Evolutionary conservation across 1,139 yeast genomes (phyloP).

Genomic region (Arxiozyma telluris): DNA sequence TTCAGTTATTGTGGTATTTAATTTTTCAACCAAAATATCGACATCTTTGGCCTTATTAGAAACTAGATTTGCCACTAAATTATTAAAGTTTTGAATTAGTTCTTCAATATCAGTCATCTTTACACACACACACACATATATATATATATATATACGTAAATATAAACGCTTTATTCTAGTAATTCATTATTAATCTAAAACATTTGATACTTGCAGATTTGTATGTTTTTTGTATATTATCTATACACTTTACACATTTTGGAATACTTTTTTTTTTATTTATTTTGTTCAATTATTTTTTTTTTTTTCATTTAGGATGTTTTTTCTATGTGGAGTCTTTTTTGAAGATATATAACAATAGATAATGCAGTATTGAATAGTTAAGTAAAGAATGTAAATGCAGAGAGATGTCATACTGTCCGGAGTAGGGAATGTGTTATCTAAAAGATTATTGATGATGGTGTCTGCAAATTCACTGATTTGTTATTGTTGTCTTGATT

Average conservation of each 20-base stretch:
- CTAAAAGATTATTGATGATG: too few species aligned
- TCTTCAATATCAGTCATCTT: constrained; percentile 1
- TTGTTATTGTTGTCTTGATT: too few species aligned
- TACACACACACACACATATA: too few species aligned
- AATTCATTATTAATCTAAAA: too few species aligned
- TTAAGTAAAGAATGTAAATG: too few species aligned
- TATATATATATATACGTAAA: neutral
- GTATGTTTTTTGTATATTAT: neutral
- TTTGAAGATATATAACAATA: too few species aligned
- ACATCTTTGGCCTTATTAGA: neutral
- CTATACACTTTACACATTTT: neutral
- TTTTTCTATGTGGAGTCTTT: too few species aligned
- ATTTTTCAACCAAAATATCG: neutral
- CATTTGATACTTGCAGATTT: neutral
- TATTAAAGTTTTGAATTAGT: neutral
- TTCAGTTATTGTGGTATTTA: constrained; percentile 15
- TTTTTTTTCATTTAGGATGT: neutral
- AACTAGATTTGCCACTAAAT: neutral
- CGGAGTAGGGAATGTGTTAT: neutral
- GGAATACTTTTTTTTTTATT: too few species aligned
- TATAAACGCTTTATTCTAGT: neutral
- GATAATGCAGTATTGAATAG: neutral
- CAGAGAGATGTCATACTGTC: too few species aligned
- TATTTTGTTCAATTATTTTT: too few species aligned
- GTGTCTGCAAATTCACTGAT: too few species aligned